phyloP scores from a whole-genome alignment of 164 flowering plant genomes.

The Magnolia changhungtana region DNA sequence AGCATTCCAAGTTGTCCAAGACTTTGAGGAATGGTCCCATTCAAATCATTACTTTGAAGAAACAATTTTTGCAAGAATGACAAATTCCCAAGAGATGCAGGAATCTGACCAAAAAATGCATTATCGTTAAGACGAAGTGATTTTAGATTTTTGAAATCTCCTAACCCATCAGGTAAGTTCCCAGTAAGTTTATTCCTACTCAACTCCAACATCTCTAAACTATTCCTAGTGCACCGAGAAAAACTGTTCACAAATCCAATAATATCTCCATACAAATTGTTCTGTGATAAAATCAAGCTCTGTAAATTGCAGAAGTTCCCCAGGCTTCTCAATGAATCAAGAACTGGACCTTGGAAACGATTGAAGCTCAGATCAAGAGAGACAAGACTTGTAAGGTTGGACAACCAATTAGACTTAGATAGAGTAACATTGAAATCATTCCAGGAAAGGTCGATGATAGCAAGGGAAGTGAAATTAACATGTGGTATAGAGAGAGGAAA shows the following conservation, averaged over 20 bases:
- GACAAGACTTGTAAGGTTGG: neutral
- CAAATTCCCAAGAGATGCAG: neutral
- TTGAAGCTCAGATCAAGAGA: neutral
- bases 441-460: neutral
- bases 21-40: neutral
- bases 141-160: neutral
- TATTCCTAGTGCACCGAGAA: neutral
- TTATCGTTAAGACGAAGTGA: neutral
- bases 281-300: neutral
- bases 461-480: constrained; percentile 2
- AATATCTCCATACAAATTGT: neutral
- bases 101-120: neutral
- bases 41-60: neutral
- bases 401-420: neutral
- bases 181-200: neutral
- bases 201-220: neutral
- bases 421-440: neutral
- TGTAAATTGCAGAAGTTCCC: neutral
- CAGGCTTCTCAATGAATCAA: neutral
- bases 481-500: neutral
- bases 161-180: neutral
- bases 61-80: neutral
- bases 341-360: neutral
- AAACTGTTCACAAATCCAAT: neutral
- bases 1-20: neutral